Evolutionary conservation across 495 filamentous ascomycete species (phyloP).

Genomic region (Penicillium canariense): DNA sequence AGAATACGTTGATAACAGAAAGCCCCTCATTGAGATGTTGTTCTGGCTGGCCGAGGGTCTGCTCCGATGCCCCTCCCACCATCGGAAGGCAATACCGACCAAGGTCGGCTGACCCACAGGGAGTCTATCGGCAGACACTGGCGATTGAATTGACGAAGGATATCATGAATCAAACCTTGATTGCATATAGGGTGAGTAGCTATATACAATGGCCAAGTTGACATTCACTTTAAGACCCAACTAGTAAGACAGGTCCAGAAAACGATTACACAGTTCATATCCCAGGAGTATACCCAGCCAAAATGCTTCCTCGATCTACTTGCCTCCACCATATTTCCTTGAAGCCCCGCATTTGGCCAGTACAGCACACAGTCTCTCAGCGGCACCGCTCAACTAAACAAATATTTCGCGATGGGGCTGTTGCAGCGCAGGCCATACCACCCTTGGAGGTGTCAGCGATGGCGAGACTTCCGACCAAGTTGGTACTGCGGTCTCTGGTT

Average conservation of each 20-base stretch:
- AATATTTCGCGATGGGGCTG: slow-evolving; percentile 15
- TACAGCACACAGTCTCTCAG: not conserved
- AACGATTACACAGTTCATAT: not conserved
- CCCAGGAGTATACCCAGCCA: not conserved
- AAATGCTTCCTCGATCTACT: slow-evolving; percentile 13
- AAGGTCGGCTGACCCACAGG: slow-evolving; percentile 12
- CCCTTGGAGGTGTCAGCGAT: slow-evolving; percentile 47
- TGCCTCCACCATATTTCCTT: not conserved
- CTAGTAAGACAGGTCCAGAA: not conserved
- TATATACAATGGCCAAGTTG: too few species aligned
- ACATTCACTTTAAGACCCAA: not conserved
- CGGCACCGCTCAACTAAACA: slow-evolving; percentile 22
- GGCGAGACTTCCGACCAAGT: slow-evolving; percentile 63
- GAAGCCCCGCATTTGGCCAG: not conserved
- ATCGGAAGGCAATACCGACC: slow-evolving; percentile 22
- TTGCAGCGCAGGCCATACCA: slow-evolving; percentile 1
- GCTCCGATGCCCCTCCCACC: slow-evolving; percentile 15
- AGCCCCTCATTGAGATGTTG: not conserved
- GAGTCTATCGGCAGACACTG: not conserved
- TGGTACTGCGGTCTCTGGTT: slow-evolving; percentile 68
- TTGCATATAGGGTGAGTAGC: not conserved
- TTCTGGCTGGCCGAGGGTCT: slow-evolving; percentile 3
- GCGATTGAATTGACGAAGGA: not conserved
- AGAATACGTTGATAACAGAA: not conserved
- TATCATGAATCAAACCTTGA: not conserved